Evolutionary conservation across 2,329 filamentous ascomycete genomes (phyloP), one percentile per base, ranked within the genome.

Genomic region (Periconia digitata): DNA sequence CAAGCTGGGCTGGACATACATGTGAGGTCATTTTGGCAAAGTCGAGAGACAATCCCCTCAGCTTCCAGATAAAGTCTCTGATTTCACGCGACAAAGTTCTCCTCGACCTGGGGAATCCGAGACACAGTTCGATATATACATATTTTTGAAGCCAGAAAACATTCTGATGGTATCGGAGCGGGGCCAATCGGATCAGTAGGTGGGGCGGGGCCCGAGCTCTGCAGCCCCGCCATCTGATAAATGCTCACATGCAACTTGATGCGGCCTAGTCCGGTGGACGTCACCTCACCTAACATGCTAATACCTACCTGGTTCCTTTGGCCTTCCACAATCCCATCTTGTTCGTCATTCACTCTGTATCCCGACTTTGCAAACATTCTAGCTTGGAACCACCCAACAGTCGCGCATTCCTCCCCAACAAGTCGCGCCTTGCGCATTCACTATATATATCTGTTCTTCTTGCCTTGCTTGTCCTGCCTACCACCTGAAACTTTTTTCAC

Each of bases 21-120:
- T 65, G 58, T 43, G 57, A 51, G 34, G 58, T 59, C 65, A 66
- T 66, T 24, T 8, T 42, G 46, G 27, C 10, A 15, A 32, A 3
- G 10, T 32, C 27, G 10, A 10, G 27, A 32, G 10, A 32, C 12
- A 32, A 5, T 32, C 8, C 27, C 3, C 8, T 15, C 12, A 32
- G 12, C 12, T 27, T 27, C 24, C 24, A 10, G 10, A 10, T 12
- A 32, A 12, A 24, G 10, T 23, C 24, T 41, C 27, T 17, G n/a
- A 20, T 27, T 12, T 32, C 27, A 32, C 27, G 27, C 27, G 27
- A 15, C n/a, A n/a, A n/a, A 36, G 40, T 20, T 20, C 18, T 29
- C 22, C 40, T 34, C 21, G 23, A 8, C 34, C n/a, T 29, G 39
- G 40, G 32, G 40, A 18, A 41, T 32, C 38, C 27, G 38, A 6